A percentile compares a stretch with the other conserved stretches of the same genome.
These are phyloP conservation scores for Fraxinus latifolia DNA, from an alignment of 305 asterid species.

Conservation along the genomic window DNA sequence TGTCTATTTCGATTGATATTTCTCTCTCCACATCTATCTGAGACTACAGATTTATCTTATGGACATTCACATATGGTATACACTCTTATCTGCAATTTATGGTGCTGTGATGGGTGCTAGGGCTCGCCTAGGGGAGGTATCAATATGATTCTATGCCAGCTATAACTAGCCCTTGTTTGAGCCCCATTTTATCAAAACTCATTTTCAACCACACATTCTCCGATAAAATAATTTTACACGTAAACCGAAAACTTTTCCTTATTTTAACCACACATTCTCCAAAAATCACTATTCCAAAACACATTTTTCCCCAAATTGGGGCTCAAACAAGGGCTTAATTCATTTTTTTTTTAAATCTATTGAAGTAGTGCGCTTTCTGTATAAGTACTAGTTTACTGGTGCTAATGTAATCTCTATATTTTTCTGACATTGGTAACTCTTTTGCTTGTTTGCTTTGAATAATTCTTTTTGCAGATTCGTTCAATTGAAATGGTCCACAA, in stretches of 20 bases:
- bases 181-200: not conserved
- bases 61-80: conserved; percentile 98
- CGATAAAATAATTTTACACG: too few relatives aligned
- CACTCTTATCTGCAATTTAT: conserved; percentile 81
- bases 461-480: conserved; percentile 62
- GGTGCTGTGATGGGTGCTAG: conserved; percentile 99
- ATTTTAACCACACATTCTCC: not conserved
- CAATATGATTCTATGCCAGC: conserved; percentile 16
- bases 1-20: conserved; percentile 4
- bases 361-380: conserved; percentile 5
- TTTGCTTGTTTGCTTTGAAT: conserved; percentile 22
- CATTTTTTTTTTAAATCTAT: not conserved
- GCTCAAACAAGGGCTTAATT: not conserved
- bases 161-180: not conserved
- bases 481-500: conserved; percentile 94
- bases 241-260: too few relatives aligned
- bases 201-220: not conserved
- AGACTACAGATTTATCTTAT: conserved; percentile 74
- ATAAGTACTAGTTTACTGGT: conserved; percentile 3
- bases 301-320: not conserved
- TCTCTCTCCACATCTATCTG: not conserved
- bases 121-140: conserved; percentile 94
- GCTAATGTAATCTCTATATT: conserved; percentile 10
- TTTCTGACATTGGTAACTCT: conserved; percentile 17
- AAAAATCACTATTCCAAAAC: not conserved